Evolutionary conservation across 2,329 filamentous ascomycete genomes (phyloP), one percentile per base, ranked within the genome.

Genomic region (Aspergillus niger): DNA sequence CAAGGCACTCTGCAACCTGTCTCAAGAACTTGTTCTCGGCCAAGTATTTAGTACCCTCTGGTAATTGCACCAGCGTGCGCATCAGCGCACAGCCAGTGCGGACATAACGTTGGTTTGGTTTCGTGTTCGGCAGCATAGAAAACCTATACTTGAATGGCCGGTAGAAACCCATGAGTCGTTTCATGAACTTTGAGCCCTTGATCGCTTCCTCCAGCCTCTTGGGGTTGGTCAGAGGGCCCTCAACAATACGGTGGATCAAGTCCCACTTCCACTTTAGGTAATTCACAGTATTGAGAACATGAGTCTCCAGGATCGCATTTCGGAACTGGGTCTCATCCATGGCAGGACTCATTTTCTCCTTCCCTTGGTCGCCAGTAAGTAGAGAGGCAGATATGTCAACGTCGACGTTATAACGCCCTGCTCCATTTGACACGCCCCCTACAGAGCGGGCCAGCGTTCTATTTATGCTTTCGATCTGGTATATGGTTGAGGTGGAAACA

Each of bases 201-300:
- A 96, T 91, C 0, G 94, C 94, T 76, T 99, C 95, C 67, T 97
- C 94, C 4, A 99, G 83, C 10, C 95, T 86, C 76, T 97, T 97
- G 0, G 93, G 89, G 66, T 92, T 96, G 24, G 92, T 89, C 22
- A 99, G 79, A 1, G 96, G 95, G 0, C 95, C 96, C 72, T 98
- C 94, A 38, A 99, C 93, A 55, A 98, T 88, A 68, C 89, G 90
- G 60, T 93, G 85, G 44, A 99, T 92, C 39, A 96, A 82, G 63
- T 96, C 92, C 95, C 96, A 99, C 72, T 96, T 94, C 95, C 95
- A 99, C 74, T 99, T 99, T 41, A 87, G 83, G 70, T 91, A 97
- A 68, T 96, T 97, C 63, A 92, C 92, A 62, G 91, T 95, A 64
- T 89, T 91, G 49, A 98, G 81, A 2, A 99, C 92, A 57, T 92